These are phyloP conservation scores for Tothia fuscella DNA, from an alignment of 2,329 filamentous ascomycete species.

Conservation along the genomic window DNA sequence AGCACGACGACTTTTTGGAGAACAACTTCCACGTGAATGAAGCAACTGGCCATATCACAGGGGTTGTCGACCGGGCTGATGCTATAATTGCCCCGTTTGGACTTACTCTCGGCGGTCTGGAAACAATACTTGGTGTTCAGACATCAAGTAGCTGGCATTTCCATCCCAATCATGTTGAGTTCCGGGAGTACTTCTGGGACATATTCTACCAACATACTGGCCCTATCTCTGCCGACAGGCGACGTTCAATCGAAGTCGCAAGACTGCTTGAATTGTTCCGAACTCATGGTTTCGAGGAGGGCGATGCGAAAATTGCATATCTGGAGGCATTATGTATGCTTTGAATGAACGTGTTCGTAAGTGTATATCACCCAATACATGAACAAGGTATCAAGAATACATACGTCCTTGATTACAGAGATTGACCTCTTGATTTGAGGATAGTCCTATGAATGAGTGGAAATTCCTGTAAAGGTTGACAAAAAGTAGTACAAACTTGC, in stretches of 20 bases:
- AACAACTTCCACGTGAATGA: constrained; percentile 10
- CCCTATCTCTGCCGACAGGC: constrained; percentile 11
- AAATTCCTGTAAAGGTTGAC: no score
- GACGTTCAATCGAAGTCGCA: constrained; percentile 13
- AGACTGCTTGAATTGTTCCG: constrained; percentile 13
- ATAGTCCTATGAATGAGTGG: no score
- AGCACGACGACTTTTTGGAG: constrained; percentile 14
- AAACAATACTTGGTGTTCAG: constrained; percentile 12
- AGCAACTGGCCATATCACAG: constrained; percentile 14
- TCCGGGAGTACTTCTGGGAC: constrained; percentile 12
- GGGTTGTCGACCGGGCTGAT: constrained; percentile 14
- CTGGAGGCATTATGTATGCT: constrained; percentile 13
- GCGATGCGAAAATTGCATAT: constrained; percentile 12
- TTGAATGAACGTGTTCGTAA: constrained; percentile 9
- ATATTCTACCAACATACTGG: constrained; percentile 13
- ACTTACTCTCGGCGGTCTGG: constrained; percentile 12
- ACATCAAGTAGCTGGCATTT: constrained; percentile 11
- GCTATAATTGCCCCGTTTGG: constrained; percentile 14
- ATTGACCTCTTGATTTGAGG: no score
- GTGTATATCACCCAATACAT: constrained; percentile 1
- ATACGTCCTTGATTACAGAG: not conserved
- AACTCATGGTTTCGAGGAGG: constrained; percentile 12
- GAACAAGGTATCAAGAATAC: constrained; percentile 4
- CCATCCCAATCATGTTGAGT: constrained; percentile 12
- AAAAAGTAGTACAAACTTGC: no score